A percentile compares a stretch with the other conserved stretches of the same genome.
phyloP scores from a whole-genome alignment of 106 monocot species.

The Dactylorhiza incarnata region DNA sequence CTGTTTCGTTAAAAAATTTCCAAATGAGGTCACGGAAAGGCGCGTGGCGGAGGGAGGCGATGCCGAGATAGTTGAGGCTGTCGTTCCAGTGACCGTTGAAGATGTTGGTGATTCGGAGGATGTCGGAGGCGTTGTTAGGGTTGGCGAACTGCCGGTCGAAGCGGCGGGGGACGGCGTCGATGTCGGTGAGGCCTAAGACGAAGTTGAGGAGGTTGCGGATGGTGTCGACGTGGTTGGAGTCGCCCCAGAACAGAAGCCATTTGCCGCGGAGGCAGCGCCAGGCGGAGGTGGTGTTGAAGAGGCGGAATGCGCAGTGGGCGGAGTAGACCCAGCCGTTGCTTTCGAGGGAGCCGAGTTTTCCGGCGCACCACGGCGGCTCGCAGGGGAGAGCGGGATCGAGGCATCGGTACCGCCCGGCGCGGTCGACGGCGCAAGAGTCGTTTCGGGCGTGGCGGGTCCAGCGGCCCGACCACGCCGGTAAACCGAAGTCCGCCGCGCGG shows the following conservation, averaged over 20 bases:
- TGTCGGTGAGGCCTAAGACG: slow-evolving; percentile 39
- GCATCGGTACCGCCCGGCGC: slow-evolving; percentile 80
- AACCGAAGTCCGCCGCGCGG: slow-evolving; percentile 19
- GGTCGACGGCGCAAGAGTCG: slow-evolving; percentile 31
- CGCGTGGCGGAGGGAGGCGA: slow-evolving; percentile 47
- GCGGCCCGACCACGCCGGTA: slow-evolving; percentile 63
- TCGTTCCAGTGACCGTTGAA: slow-evolving; percentile 97
- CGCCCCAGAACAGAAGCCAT: slow-evolving; percentile 99
- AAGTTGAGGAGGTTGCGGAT: slow-evolving; percentile 75
- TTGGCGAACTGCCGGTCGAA: slow-evolving; percentile 56
- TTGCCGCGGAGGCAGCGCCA: slow-evolving; percentile 57
- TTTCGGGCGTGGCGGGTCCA: slow-evolving; percentile 74
- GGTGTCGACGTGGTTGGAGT: slow-evolving; percentile 94
- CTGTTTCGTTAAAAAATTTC: slow-evolving; percentile 37
- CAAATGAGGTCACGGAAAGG: slow-evolving; percentile 40
- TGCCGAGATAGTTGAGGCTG: slow-evolving; percentile 66
- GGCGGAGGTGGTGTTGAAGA: slow-evolving; percentile 40
- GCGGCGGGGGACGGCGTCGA: slow-evolving; percentile 38
- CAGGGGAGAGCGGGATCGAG: slow-evolving; percentile 31
- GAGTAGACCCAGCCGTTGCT: slow-evolving; percentile 99
- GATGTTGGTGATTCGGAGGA: slow-evolving; percentile 75
- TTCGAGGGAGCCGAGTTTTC: slow-evolving; percentile 57
- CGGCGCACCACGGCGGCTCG: slow-evolving; percentile 67
- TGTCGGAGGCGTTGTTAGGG: slow-evolving; percentile 36
- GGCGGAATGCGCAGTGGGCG: slow-evolving; percentile 66